Conservation (phyloP, 495 filamentous ascomycete genomes). For the Podospora australis region DNA sequence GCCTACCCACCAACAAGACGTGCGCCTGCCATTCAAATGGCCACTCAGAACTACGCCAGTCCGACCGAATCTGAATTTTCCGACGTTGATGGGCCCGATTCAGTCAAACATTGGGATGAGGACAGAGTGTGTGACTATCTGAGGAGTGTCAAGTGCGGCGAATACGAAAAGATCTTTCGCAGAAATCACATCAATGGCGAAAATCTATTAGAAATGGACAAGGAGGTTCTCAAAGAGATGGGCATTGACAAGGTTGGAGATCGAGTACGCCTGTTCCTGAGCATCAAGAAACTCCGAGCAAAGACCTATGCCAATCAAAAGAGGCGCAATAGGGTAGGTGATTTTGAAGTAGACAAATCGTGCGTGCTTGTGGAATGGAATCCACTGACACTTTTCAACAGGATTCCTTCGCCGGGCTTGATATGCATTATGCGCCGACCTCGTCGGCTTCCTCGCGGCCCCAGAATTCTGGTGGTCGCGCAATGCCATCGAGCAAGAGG, state of each 20-base stretch:
- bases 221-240: constrained; percentile 93
- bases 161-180: constrained; percentile 89
- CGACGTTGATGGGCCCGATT: constrained; percentile 53
- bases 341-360: no score
- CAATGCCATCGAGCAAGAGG: constrained; percentile 59
- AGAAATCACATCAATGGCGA: constrained; percentile 95
- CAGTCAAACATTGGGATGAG: constrained; percentile 79
- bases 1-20: constrained; percentile 50
- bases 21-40: constrained; percentile 47
- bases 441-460: constrained; percentile 65
- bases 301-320: constrained; percentile 77
- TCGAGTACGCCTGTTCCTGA: constrained; percentile 86
- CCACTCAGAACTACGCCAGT: constrained; percentile 67
- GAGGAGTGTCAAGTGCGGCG: constrained; percentile 77
- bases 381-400: no score
- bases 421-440: constrained; percentile 55
- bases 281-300: constrained; percentile 85
- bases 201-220: constrained; percentile 93
- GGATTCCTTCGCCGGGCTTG: constrained; percentile 67
- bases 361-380: no score
- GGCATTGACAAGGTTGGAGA: constrained; percentile 98
- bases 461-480: constrained; percentile 33
- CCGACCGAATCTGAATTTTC: constrained; percentile 95
- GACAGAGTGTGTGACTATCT: constrained; percentile 86
- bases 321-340: constrained; percentile 75